Evolutionary conservation across 176 grass and related monocot genomes (phyloP).

Genomic region (Aegilops longissima): DNA sequence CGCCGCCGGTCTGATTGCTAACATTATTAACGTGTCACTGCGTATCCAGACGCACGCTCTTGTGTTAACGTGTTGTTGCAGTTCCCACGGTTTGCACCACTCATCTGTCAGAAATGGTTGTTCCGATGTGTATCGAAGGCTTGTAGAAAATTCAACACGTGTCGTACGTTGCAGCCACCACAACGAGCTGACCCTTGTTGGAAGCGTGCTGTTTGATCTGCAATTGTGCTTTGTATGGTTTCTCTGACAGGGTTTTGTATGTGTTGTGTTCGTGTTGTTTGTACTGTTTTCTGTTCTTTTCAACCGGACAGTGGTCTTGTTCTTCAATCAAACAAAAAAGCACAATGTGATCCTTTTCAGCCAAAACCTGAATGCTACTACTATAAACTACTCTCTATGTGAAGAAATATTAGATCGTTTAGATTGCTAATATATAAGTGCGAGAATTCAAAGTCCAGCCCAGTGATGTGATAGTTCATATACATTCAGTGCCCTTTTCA

Average conservation of each 20-base stretch:
- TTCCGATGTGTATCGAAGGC: too few relatives aligned
- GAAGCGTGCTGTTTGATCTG: not conserved
- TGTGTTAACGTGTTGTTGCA: not conserved
- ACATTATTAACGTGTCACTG: slow-evolving; percentile 9
- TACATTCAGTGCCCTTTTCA: too few relatives aligned
- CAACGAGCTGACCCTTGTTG: too few relatives aligned
- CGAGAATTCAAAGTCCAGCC: too few relatives aligned
- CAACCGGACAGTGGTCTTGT: not conserved
- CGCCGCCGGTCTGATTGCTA: slow-evolving; percentile 18
- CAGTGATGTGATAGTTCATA: too few relatives aligned
- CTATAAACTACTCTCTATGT: not conserved
- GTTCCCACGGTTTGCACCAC: not conserved
- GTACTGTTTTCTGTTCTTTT: too few relatives aligned
- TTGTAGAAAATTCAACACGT: too few relatives aligned
- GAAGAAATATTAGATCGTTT: too few relatives aligned
- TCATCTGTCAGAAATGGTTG: not conserved
- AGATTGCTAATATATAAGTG: too few relatives aligned
- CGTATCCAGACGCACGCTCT: not conserved
- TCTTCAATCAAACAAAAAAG: not conserved
- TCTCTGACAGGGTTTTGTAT: too few relatives aligned
- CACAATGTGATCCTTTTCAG: not conserved
- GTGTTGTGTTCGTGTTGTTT: too few relatives aligned
- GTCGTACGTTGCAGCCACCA: too few relatives aligned
- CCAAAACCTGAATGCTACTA: not conserved
- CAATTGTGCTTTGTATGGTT: not conserved